Evolutionary conservation across 352 stramenopile species (phyloP), one percentile per base, ranked within the genome.

Genomic region (Phytophthora pseudosyringae): DNA sequence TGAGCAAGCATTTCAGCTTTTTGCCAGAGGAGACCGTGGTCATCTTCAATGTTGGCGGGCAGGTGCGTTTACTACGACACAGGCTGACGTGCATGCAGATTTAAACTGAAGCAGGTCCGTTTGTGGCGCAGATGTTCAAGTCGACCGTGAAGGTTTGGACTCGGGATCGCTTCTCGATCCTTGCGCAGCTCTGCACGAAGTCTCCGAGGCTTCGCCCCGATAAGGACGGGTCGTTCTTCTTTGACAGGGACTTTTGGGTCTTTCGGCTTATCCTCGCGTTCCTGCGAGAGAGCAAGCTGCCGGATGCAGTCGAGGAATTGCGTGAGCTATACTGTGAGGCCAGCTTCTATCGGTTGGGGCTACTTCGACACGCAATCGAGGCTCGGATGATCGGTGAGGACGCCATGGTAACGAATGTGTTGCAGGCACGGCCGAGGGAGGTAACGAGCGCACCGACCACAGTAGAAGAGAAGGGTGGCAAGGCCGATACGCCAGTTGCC

Each of bases 301-400:
- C 85, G 0, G 74, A 88, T 13, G 48, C 65, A 5, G 57, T 90
- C 21, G 81, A 90, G 9, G 70, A 83, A 35, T 54, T 93, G 44
- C 81, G 83, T n/a, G 83, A 92, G 40, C 51, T 93, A 31, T 93
- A 93, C 57, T 91, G 80, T 57, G 82, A 93, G 53, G 85, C 85
- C 3, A 88, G 75, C 16, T 93, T 90, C 57, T 93, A 93, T 40
- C 83, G 85, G 36, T 72, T 92, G 35, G 81, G 83, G 15, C 60
- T 93, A 7, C 72, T 93, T 44, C 75, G 83, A 21, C 83, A 89
- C 47, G 83, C 82, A n/a, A 93, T 93, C 41, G 83, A 93, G 59
- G 76, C 80, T 60, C 84, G 84, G 54, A 88, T 91, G 75, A 77
- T 91, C 39, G 82, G 82, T 8, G 80, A 89, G 18, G 78, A 84